Percentiles rank a stretch among this genome's conserved stretches.
These are phyloP conservation scores for Scutellaria baicalensis DNA, from an alignment of 257 asterid genomes.

Conservation along the genomic window DNA sequence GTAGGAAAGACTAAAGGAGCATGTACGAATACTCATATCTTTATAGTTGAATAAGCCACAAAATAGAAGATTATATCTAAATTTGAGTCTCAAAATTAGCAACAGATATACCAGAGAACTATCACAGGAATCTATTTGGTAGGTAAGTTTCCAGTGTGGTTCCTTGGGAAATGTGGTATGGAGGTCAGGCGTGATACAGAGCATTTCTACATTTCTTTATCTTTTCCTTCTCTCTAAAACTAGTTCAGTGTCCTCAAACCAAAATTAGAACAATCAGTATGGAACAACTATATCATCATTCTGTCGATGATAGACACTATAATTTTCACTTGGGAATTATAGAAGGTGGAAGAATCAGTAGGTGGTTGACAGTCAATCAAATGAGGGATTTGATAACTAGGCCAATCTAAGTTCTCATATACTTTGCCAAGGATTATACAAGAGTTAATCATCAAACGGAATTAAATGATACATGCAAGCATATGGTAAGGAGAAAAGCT, in stretches of 20 bases:
- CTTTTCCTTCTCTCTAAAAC: neutral
- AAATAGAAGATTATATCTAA: neutral
- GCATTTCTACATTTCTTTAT: neutral
- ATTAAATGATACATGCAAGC: neutral
- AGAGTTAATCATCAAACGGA: neutral
- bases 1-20: neutral
- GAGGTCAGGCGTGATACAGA: neutral
- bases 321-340: neutral
- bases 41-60: neutral
- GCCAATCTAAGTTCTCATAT: neutral
- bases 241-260: neutral
- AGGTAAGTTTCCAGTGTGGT: neutral
- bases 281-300: neutral
- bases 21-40: neutral
- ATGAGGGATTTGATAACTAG: neutral
- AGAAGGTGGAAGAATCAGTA: neutral
- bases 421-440: neutral
- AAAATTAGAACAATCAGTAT: neutral
- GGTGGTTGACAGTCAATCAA: neutral
- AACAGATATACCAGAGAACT: neutral
- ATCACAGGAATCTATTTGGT: neutral
- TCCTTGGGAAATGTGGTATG: neutral
- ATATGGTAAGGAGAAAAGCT: neutral
- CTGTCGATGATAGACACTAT: neutral
- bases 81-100: neutral